Evolutionary conservation across 768 basidiomycete genomes (phyloP), one percentile per base, ranked within the genome.

Genomic region (Phlebiopsis flavidoalba): DNA sequence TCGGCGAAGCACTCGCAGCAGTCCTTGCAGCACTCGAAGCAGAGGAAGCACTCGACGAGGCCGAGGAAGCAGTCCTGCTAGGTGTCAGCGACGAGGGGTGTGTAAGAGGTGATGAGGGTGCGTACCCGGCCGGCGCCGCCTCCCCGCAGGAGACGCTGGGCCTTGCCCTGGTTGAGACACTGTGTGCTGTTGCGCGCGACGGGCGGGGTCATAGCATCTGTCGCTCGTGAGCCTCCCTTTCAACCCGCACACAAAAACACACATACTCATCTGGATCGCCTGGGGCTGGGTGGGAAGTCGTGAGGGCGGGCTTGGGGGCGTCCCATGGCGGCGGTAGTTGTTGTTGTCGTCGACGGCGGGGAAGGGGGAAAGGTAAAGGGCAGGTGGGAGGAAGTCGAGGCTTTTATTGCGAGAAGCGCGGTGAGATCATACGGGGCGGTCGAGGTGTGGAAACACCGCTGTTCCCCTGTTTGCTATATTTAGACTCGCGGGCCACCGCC

Each of bases 1-100:
- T 89, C 88, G 17, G 76, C 88, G 57, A 72, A 64, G 68, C 87
- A 88, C 31, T 88, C 88, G 78, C 87, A 89, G 74, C 84, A 88
- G 24, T 74, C 86, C 86, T 89, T 63, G 33, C 53, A 63, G 48
- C 54, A 60, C 58, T 86, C 88, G 69, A 83, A 90, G 74, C 88
- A 90, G 22, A 91, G 65, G 80, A 89, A 90, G 69, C 86, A 88
- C 31, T 77, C 83, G 37, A 88, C 6, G 17, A 80, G 56, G 19
- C 78, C 85, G 26, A 91, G 57, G 74, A 88, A 81, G 70, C 87
- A 89, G 70, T 89, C 86, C 88, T 89, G 60, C 37, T 31, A 57
- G 17, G 15, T 49, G 22, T 47, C 14, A 15, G 47, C n/a, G 21
- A 59, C 36, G 22, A 35, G 5, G n/a, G n/a, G n/a, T n/a, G n/a